Evolutionary conservation across 768 basidiomycete genomes (phyloP).

Genomic region (Tylopilus rubrobrunneus): DNA sequence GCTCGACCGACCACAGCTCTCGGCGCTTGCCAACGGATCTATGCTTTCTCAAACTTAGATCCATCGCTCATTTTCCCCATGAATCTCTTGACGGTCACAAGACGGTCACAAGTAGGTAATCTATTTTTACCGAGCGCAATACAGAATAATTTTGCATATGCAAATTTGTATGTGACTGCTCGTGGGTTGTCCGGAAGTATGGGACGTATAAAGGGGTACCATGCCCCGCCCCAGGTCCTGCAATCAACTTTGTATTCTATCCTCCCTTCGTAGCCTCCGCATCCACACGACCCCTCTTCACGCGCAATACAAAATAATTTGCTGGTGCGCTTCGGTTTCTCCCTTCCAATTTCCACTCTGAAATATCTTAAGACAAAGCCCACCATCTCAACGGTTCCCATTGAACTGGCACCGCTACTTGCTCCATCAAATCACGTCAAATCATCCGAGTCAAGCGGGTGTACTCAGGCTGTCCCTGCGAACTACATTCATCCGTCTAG

Average conservation of each 20-base stretch:
- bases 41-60: conserved; percentile 32
- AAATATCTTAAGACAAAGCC: too few relatives aligned
- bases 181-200: conserved; percentile 20
- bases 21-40: conserved; percentile 26
- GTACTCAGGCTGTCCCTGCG: too few relatives aligned
- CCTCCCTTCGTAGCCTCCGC: neutral
- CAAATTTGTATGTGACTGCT: conserved; percentile 17
- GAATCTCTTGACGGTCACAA: conserved; percentile 34
- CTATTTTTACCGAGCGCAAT: conserved; percentile 29
- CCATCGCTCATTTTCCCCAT: conserved; percentile 26
- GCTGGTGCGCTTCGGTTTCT: too few relatives aligned
- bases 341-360: too few relatives aligned
- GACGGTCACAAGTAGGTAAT: conserved; percentile 30
- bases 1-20: conserved; percentile 19
- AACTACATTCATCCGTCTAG: too few relatives aligned
- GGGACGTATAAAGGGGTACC: conserved; percentile 31
- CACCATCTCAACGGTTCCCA: too few relatives aligned
- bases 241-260: conserved; percentile 13
- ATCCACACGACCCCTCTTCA: neutral
- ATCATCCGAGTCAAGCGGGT: too few relatives aligned
- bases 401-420: too few relatives aligned
- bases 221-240: conserved; percentile 5
- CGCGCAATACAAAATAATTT: neutral
- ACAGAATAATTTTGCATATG: conserved; percentile 23
- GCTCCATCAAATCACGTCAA: too few relatives aligned